Evolutionary conservation across 2,329 filamentous ascomycete genomes (phyloP).

Genomic region (Dryadomyces quercivorus): DNA sequence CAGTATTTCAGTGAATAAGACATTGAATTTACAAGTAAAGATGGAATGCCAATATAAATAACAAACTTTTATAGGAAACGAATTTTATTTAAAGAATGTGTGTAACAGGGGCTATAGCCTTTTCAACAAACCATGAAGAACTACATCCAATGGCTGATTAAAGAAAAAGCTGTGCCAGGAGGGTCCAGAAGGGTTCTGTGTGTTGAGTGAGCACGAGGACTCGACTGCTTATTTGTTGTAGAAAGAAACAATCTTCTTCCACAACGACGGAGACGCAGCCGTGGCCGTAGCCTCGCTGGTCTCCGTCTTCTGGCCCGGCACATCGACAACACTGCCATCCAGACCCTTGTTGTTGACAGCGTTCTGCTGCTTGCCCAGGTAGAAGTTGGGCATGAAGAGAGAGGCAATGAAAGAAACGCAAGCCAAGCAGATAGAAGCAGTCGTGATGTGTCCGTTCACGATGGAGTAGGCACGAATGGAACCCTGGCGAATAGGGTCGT

Average conservation of each 20-base stretch:
- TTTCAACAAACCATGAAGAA: too few relatives aligned
- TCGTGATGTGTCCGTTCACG: constrained; percentile 18
- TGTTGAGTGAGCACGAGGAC: too few relatives aligned
- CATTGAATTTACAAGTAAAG: too few relatives aligned
- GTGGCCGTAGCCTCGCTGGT: neutral
- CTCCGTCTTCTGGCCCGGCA: neutral
- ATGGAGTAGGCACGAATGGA: constrained; percentile 45
- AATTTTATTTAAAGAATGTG: too few relatives aligned
- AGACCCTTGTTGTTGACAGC: constrained; percentile 13
- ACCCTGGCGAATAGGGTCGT: constrained; percentile 41
- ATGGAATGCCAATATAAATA: too few relatives aligned
- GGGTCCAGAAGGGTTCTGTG: too few relatives aligned
- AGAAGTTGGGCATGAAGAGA: constrained; percentile 28
- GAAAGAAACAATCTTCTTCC: neutral
- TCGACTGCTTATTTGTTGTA: neutral
- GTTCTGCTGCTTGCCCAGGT: constrained; percentile 14
- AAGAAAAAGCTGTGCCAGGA: too few relatives aligned
- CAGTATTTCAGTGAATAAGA: too few relatives aligned
- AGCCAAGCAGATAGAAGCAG: constrained; percentile 19
- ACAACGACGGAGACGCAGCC: neutral
- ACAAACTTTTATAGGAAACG: too few relatives aligned
- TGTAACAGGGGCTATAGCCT: too few relatives aligned
- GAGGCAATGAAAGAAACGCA: constrained; percentile 21
- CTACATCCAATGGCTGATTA: too few relatives aligned
- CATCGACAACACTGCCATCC: neutral